These are phyloP conservation scores for Fusarium falciforme DNA, from an alignment of 2,329 filamentous ascomycete genomes.

Conservation along the genomic window DNA sequence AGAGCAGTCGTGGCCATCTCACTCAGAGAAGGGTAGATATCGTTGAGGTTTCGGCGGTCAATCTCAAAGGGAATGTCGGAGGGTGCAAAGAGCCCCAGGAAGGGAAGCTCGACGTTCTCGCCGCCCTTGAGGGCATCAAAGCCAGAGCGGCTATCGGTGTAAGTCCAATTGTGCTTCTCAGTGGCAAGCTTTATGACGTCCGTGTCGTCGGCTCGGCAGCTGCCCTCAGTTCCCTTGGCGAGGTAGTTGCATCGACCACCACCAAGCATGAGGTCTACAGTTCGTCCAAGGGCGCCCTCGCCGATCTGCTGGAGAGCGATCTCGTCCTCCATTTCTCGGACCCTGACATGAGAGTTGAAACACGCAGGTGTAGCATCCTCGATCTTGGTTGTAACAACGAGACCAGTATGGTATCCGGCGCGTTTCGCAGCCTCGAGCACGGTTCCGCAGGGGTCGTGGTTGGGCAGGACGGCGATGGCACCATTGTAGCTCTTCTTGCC, in stretches of 20 bases:
- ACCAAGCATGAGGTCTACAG: constrained; percentile 92
- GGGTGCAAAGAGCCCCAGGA: constrained; percentile 86
- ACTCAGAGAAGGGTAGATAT: constrained; percentile 87
- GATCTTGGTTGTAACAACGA: constrained; percentile 86
- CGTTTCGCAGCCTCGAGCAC: constrained; percentile 93
- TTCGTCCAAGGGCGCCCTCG: constrained; percentile 84
- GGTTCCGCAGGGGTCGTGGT: constrained; percentile 88
- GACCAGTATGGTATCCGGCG: constrained; percentile 89
- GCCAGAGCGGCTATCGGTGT: constrained; percentile 75
- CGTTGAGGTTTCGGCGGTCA: constrained; percentile 82
- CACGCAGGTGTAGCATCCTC: constrained; percentile 97
- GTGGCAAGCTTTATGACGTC: constrained; percentile 80
- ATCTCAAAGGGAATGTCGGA: constrained; percentile 93
- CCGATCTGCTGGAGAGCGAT: constrained; percentile 95
- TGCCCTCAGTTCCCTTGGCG: constrained; percentile 81
- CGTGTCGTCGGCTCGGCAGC: constrained; percentile 83
- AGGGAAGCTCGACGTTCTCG: constrained; percentile 76
- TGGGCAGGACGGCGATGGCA: constrained; percentile 89
- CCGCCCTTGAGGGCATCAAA: constrained; percentile 82
- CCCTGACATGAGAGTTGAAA: constrained; percentile 89
- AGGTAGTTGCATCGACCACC: constrained; percentile 95
- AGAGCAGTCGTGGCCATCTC: constrained; percentile 92
- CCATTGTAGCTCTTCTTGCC: constrained; percentile 96
- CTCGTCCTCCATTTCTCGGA: constrained; percentile 83
- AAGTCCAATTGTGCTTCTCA: constrained; percentile 81